Evolutionary conservation across 2,329 filamentous ascomycete genomes (phyloP).

Genomic region (Cladophialophora chaetospira): DNA sequence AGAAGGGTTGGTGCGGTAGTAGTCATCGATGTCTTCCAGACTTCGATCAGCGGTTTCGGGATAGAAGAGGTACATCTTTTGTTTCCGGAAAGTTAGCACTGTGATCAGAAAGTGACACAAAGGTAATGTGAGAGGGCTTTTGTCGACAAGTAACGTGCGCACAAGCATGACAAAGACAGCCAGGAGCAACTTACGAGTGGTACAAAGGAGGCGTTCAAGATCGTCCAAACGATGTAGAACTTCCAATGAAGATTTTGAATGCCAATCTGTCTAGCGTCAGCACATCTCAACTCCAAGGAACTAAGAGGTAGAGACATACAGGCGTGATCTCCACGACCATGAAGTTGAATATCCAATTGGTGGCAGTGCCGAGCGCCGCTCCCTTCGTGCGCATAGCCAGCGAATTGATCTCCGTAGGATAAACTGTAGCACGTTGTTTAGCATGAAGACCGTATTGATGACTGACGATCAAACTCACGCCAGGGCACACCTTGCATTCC

Average conservation of each 20-base stretch:
- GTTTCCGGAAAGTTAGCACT: no score
- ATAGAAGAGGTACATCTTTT: conserved; percentile 46
- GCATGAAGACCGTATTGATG: neutral
- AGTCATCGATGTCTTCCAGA: conserved; percentile 42
- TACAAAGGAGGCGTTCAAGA: conserved; percentile 51
- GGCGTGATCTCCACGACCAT: conserved; percentile 48
- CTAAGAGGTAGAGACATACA: conserved; percentile 25
- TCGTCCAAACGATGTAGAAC: conserved; percentile 50
- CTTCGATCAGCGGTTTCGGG: conserved; percentile 40
- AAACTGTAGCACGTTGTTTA: conserved; percentile 36
- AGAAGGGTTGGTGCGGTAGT: conserved; percentile 42
- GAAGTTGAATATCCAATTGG: conserved; percentile 54
- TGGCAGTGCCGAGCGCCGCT: conserved; percentile 52
- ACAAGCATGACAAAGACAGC: no score
- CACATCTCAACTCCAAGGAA: neutral
- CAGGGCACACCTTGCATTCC: conserved; percentile 53
- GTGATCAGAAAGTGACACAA: no score
- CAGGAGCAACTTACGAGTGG: no score
- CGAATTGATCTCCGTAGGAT: conserved; percentile 54
- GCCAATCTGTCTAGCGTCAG: conserved; percentile 28
- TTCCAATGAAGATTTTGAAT: conserved; percentile 45
- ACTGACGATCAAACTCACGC: conserved; percentile 29
- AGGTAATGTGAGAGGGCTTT: no score
- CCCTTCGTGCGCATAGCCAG: conserved; percentile 54
- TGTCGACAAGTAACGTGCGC: no score